Base-by-base conservation (phyloP, 768 basidiomycete species). In the Termitomyces eurrhizus region DNA sequence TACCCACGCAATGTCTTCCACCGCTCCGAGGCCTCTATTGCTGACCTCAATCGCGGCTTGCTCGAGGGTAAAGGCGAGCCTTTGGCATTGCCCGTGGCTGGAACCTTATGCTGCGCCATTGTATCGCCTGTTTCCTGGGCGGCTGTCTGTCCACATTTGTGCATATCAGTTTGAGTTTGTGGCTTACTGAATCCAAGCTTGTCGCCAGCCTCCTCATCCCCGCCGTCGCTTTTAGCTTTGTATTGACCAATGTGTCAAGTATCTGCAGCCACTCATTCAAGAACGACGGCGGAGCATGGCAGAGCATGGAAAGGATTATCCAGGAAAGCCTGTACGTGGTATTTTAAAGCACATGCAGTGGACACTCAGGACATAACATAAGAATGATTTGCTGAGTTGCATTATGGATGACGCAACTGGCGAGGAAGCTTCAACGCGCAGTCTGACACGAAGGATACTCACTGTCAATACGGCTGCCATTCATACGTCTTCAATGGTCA, bases 331-430 rank as follows among this genome's bases (percentile, higher is more conserved):
- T 7, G 69, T 69, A 33, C 3, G 60, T 58, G 18, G 9, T 51
- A 18, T 42, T 42, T 8, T 5, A 41, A 16, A 7, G 7, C 16
- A 41, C 16, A 41, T 16, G 39, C 39, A 35, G 16, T 42, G 41
- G 18, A 13, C 16, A 13, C 50, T 36, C 29, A 29, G 36, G 16
- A 14, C 46, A n/a, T 52, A 18, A 9, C 35, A 53, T 24, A 6
- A 80, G 79, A 75, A 74, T 48, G 78, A 81, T 58, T 58, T 79
- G 60, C 68, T 81, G 1, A 72, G 72, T 56, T 82, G 80, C 78
- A 62, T 79, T 2, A 70, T 80, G 51, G 74, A 75, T 41, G 69
- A 69, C 21, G 77, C 76, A 0, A 45, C 62, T 11, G 69, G 65
- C 14, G 63, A 71, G 18, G 71, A 75, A 45, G 61, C 61, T 13